Conservation (phyloP, 1,284 basidiomycete genomes). For the Ustilago vetiveriae region DNA sequence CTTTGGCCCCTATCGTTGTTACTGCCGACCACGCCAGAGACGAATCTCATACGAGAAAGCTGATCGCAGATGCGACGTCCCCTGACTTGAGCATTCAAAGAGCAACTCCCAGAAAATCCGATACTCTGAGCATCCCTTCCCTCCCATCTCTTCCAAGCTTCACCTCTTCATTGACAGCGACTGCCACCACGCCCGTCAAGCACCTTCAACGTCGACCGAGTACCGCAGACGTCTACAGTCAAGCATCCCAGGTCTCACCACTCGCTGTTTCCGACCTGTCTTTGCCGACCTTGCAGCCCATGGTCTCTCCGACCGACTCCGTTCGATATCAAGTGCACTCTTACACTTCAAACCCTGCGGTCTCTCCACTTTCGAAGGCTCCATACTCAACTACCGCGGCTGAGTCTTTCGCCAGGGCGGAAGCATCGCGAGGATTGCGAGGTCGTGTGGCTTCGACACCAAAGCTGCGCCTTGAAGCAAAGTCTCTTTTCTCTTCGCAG, state of each 20-base stretch:
- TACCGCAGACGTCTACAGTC: conserved; percentile 42
- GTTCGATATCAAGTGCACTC: conserved; percentile 23
- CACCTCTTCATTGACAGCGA: conserved; percentile 31
- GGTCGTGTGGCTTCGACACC: conserved; percentile 40
- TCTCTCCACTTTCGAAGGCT: not conserved
- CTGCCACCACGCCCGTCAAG: not conserved
- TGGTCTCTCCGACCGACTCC: conserved; percentile 7
- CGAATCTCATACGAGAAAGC: not conserved
- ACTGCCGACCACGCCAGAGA: not conserved
- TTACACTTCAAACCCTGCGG: conserved; percentile 10
- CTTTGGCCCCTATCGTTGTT: conserved; percentile 1
- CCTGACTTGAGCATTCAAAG: not conserved
- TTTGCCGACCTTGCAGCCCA: not conserved
- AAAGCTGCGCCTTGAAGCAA: conserved; percentile 31
- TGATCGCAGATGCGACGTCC: not conserved
- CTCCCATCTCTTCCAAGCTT: conserved; percentile 29
- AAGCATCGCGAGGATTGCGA: conserved; percentile 22
- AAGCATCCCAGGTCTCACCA: conserved; percentile 13
- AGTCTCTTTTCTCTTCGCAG: conserved; percentile 9
- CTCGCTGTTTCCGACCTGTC: conserved; percentile 1
- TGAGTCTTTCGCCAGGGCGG: too few relatives aligned
- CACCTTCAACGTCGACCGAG: conserved; percentile 31
- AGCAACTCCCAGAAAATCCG: conserved; percentile 1
- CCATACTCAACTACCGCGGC: not conserved
- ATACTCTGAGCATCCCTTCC: conserved; percentile 26